Evolutionary conservation across 805 yeast genomes (phyloP), one percentile per base, ranked within the genome.

Genomic region (Sungouiella thailandica): DNA sequence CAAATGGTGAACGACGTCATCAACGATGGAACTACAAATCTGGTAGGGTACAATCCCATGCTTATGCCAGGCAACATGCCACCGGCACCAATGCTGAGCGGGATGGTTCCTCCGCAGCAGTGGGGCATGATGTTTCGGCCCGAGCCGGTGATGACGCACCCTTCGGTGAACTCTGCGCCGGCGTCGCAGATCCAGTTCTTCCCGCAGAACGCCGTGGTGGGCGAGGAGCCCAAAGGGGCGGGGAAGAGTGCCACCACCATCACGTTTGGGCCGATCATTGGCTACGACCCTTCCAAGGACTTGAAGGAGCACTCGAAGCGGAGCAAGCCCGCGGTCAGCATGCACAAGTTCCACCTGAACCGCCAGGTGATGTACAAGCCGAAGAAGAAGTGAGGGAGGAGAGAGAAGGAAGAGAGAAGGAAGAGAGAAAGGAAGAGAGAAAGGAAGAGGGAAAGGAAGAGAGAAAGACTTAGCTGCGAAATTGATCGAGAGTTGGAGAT

Each of bases 231-330:
- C n/a, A n/a, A n/a, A n/a, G n/a, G n/a, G n/a, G n/a, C n/a, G n/a
- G n/a, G n/a, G n/a, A n/a, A n/a, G n/a, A 43, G 47, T 31, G 41
- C 53, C n/a, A 52, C 44, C 30, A 56, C 49, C 25, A 60, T 64
- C 31, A 60, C 53, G 34, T 62, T 62, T 41, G 65, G 67, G 20
- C 68, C 70, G 6, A 63, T 64, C 39, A 37, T 64, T 26, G 68
- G 50, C 35, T 64, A 64, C 34, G 68, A 64, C 38, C 70, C 70
- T 9, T 59, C 68, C 11, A 57, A 53, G 29, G 59, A 50, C 30
- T 24, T 35, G 7, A 31, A 36, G n/a, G 33, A 41, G 19, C 49
- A 24, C 25, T 39, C 42, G 29, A 46, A 44, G 30, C 28, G 39
- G 3, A 29, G 42, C n/a, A 44, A 46, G 27, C 40, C 45, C 10